Evolutionary conservation across 495 filamentous ascomycete genomes (phyloP).

Genomic region (Penicillium turbatum): DNA sequence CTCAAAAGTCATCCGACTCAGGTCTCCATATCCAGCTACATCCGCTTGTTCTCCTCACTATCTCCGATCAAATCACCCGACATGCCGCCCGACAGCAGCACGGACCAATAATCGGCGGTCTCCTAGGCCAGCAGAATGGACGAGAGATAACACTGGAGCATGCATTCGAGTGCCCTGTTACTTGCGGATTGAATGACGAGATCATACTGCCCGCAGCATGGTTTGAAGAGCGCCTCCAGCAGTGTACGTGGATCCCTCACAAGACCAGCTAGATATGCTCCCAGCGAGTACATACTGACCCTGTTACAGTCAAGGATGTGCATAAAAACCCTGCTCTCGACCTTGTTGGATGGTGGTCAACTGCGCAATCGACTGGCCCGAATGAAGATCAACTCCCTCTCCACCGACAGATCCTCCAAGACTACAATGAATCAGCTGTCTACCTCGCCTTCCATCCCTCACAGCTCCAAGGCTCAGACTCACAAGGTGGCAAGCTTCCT

Average conservation of each 20-base stretch:
- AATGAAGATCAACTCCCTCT: slow-evolving; percentile 61
- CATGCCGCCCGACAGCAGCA: slow-evolving; percentile 71
- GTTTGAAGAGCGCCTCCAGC: slow-evolving; percentile 76
- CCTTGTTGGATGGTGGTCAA: slow-evolving; percentile 93
- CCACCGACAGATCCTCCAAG: slow-evolving; percentile 66
- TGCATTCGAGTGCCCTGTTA: slow-evolving; percentile 75
- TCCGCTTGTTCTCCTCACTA: slow-evolving; percentile 89
- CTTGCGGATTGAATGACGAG: slow-evolving; percentile 40
- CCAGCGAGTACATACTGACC: slow-evolving; percentile 5
- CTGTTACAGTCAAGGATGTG: slow-evolving; percentile 70
- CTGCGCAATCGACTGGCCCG: slow-evolving; percentile 69
- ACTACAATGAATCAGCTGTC: slow-evolving; percentile 80
- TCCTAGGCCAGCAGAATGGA: slow-evolving; percentile 87
- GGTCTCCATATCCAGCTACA: slow-evolving; percentile 82
- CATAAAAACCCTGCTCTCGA: slow-evolving; percentile 80
- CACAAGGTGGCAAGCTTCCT: slow-evolving; percentile 72
- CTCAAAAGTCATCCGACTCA: slow-evolving; percentile 66
- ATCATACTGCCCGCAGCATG: slow-evolving; percentile 59
- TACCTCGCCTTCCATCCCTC: slow-evolving; percentile 80
- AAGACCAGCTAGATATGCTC: not conserved
- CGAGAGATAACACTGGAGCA: slow-evolving; percentile 87
- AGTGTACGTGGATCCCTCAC: slow-evolving; percentile 56
- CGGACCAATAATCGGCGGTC: slow-evolving; percentile 77
- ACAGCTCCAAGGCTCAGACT: slow-evolving; percentile 42
- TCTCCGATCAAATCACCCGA: slow-evolving; percentile 93